Conservation (phyloP, 305 asterid species). For the Coffea humblotiana region DNA sequence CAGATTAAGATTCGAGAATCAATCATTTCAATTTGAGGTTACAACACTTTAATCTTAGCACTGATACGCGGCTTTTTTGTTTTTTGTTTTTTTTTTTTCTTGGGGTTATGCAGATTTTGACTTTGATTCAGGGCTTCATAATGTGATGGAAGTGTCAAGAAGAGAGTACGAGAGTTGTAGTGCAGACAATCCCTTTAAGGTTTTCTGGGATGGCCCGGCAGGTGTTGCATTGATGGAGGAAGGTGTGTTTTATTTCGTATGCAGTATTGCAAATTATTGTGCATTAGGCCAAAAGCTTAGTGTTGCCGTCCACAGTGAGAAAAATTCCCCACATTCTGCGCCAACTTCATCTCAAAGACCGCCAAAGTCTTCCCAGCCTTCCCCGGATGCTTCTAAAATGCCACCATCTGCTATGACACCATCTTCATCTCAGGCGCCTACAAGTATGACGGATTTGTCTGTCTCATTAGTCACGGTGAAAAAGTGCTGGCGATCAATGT, state of each 20-base stretch:
- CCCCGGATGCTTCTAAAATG: slow-evolving; percentile 7
- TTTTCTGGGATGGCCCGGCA: slow-evolving; percentile 47
- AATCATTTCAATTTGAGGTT: background rate
- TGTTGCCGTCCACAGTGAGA: slow-evolving; percentile 31
- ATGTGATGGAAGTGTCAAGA: slow-evolving; percentile 55
- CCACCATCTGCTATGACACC: slow-evolving; percentile 1
- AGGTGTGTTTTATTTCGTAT: slow-evolving; percentile 55
- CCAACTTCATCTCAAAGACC: slow-evolving; percentile 8
- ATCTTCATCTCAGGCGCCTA: background rate
- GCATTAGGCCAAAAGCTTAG: slow-evolving; percentile 47
- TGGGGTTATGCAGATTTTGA: slow-evolving; percentile 51
- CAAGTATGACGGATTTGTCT: background rate
- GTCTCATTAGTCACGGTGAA: background rate
- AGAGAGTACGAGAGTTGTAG: slow-evolving; percentile 51
- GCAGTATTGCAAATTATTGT: slow-evolving; percentile 60
- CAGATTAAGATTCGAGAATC: background rate
- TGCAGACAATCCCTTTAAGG: slow-evolving; percentile 38
- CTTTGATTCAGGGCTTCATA: slow-evolving; percentile 50
- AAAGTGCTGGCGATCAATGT: background rate
- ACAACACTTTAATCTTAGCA: background rate
- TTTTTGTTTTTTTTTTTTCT: background rate
- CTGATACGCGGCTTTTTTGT: too few species aligned
- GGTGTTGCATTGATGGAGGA: slow-evolving; percentile 28
- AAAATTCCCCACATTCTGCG: slow-evolving; percentile 9
- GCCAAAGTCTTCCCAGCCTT: slow-evolving; percentile 9